These are phyloP conservation scores for Anthracocystis walkeri DNA, from an alignment of 1,284 basidiomycete genomes.

Conservation along the genomic window DNA sequence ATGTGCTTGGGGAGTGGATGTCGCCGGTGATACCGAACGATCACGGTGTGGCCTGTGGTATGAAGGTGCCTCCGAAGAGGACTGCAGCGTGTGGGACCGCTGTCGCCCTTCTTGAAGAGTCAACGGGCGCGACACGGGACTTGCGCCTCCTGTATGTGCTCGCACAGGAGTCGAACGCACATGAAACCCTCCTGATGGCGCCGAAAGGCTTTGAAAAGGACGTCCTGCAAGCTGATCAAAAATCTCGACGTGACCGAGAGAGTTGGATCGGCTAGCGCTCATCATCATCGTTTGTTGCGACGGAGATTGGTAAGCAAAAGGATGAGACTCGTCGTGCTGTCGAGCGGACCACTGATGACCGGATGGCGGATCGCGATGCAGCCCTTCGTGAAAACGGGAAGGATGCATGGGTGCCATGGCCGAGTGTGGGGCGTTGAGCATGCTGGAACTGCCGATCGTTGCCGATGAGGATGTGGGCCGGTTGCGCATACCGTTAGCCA, in stretches of 20 bases:
- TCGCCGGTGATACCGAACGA: slow-evolving; percentile 7
- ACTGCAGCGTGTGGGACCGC: slow-evolving; percentile 18
- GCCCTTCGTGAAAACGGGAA: not conserved
- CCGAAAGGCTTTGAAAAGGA: not conserved
- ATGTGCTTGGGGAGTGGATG: not conserved
- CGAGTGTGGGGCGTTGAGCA: not conserved
- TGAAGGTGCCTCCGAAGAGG: not conserved
- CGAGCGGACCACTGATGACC: slow-evolving; percentile 7
- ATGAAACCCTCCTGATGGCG: not conserved
- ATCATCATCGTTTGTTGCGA: not conserved
- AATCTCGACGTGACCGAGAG: slow-evolving; percentile 10
- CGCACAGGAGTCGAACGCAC: not conserved
- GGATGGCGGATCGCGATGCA: not conserved
- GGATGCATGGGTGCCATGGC: not conserved
- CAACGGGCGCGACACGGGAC: not conserved
- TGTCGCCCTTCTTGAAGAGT: slow-evolving; percentile 7
- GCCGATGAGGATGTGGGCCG: slow-evolving; percentile 17
- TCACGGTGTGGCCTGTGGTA: not conserved
- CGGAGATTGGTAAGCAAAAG: slow-evolving; percentile 13
- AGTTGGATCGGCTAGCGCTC: slow-evolving; percentile 9
- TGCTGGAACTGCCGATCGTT: not conserved
- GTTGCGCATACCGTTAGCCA: slow-evolving; percentile 43
- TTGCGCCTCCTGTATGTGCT: slow-evolving; percentile 11
- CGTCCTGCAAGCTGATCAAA: slow-evolving; percentile 6
- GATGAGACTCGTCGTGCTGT: slow-evolving; percentile 7